Evolutionary conservation across 1,139 yeast species (phyloP), one percentile per base, ranked within the genome.

Genomic region (Pichia cactophila): DNA sequence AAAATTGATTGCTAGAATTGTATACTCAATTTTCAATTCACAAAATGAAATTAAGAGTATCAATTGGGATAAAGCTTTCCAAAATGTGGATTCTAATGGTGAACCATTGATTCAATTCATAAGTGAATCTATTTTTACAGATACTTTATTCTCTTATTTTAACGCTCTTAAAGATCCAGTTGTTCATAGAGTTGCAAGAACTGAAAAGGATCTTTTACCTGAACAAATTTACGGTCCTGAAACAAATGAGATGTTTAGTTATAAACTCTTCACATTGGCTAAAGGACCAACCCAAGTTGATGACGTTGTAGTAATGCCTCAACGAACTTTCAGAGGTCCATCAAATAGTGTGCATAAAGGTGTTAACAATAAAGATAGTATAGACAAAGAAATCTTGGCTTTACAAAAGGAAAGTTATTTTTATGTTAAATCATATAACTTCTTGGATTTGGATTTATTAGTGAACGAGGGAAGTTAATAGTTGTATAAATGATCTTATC

Each of bases 111-210:
- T 61, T 80, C 92, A 89, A 81, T 61, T 60, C 38, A 61, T 92
- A 0, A 90, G 92, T 12, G 86, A 89, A 7, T 89, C 87, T 17
- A 74, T 83, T n/a, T 84, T 85, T 75, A 83, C 94, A 2, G 92
- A 85, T 61, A 70, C 75, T 16, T 73, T 85, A n/a, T 83, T 84
- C 62, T 76, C 77, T 16, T 84, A 85, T 62, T 77, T 76, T 70
- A 81, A 80, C 60, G 76, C 75, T 53, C 71, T 76, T 51, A 70
- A 69, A 44, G 70, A 69, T 59, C 61, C 83, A 79, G 54, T 86
- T 81, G 68, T 85, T 86, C 38, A 84, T 83, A 45, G 74, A 82
- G 71, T 73, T 69, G 58, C 75, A 67, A 58, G 95, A 89, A 31
- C 78, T 70, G 62, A 72, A 73, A 50, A 53, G 36, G 60, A 56